phyloP scores from a whole-genome alignment of 1,284 basidiomycete genomes.

The Meripilus lineatus region DNA sequence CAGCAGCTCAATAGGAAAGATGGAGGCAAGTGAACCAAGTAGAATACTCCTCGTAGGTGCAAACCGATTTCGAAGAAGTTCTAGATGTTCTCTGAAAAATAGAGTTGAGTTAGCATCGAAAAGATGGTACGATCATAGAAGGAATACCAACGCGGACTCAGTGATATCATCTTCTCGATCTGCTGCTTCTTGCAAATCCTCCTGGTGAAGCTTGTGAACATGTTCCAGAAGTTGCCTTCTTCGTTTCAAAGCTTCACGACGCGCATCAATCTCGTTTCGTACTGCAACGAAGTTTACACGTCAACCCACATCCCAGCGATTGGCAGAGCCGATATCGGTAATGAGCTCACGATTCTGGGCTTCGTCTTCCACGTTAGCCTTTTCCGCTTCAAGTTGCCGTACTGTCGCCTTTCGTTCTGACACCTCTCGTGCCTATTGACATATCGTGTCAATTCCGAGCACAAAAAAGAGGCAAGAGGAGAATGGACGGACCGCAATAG shows the following conservation, averaged over 20 bases:
- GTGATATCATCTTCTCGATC: slow-evolving; percentile 36
- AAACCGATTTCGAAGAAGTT: slow-evolving; percentile 49
- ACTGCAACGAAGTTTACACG: slow-evolving; percentile 23
- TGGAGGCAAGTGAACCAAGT: slow-evolving; percentile 69
- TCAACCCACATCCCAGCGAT: no score
- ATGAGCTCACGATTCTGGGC: slow-evolving; percentile 42
- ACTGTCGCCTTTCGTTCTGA: slow-evolving; percentile 55
- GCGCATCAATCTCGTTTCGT: slow-evolving; percentile 23
- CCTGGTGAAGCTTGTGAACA: slow-evolving; percentile 38
- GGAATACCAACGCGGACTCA: no score
- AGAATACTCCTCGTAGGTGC: slow-evolving; percentile 60
- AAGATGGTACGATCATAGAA: no score
- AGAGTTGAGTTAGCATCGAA: no score
- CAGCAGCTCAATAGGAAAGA: slow-evolving; percentile 86
- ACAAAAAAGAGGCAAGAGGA: slow-evolving; percentile 2
- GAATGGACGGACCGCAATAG: slow-evolving; percentile 16
- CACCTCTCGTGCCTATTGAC: slow-evolving; percentile 52
- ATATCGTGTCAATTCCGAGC: not conserved
- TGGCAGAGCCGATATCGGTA: not conserved
- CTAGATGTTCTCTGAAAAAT: no score
- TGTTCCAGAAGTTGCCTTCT: slow-evolving; percentile 45
- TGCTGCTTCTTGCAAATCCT: slow-evolving; percentile 31
- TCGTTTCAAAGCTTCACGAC: slow-evolving; percentile 38
- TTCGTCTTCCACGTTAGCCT: slow-evolving; percentile 34
- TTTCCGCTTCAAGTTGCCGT: slow-evolving; percentile 39